Evolutionary conservation across 2,329 filamentous ascomycete species (phyloP).

Genomic region (Pezicula neosporulosa): DNA sequence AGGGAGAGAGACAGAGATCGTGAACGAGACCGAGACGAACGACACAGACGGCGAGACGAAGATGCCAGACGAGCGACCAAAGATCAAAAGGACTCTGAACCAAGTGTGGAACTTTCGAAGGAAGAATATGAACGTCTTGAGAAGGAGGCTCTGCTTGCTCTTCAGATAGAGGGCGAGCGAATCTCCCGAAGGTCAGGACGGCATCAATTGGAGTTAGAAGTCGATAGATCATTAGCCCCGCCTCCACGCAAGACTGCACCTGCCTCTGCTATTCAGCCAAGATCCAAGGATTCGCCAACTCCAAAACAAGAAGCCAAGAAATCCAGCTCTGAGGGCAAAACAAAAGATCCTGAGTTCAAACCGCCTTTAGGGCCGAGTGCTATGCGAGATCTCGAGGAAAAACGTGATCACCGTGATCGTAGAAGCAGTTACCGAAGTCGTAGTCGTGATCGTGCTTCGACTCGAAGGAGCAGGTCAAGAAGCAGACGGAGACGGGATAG

Average conservation of each 20-base stretch:
- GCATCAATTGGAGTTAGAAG: constrained; percentile 28
- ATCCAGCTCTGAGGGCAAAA: constrained; percentile 7
- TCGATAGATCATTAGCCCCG: constrained; percentile 28
- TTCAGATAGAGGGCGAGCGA: constrained; percentile 28
- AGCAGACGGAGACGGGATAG: constrained; percentile 14
- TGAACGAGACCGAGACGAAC: constrained; percentile 16
- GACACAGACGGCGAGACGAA: constrained; percentile 22
- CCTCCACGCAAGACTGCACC: constrained; percentile 28
- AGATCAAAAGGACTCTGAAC: constrained; percentile 8
- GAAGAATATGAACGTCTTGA: constrained; percentile 29
- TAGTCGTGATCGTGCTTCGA: constrained; percentile 23
- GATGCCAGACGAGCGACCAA: constrained; percentile 10
- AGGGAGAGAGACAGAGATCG: constrained; percentile 15
- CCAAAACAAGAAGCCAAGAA: constrained; percentile 25
- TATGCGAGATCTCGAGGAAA: constrained; percentile 8
- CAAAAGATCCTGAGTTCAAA: constrained; percentile 11
- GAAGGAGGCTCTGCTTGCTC: constrained; percentile 29
- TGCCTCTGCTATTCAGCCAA: constrained; percentile 29
- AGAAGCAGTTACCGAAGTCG: constrained; percentile 14
- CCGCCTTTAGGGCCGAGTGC: constrained; percentile 15
- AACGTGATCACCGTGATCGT: constrained; percentile 9
- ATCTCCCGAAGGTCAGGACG: constrained; percentile 22
- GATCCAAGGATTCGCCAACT: constrained; percentile 21
- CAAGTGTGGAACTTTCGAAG: constrained; percentile 24
- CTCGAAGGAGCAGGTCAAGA: constrained; percentile 17